Evolutionary conservation across 768 basidiomycete genomes (phyloP).

Genomic region (Trametes coccinea): DNA sequence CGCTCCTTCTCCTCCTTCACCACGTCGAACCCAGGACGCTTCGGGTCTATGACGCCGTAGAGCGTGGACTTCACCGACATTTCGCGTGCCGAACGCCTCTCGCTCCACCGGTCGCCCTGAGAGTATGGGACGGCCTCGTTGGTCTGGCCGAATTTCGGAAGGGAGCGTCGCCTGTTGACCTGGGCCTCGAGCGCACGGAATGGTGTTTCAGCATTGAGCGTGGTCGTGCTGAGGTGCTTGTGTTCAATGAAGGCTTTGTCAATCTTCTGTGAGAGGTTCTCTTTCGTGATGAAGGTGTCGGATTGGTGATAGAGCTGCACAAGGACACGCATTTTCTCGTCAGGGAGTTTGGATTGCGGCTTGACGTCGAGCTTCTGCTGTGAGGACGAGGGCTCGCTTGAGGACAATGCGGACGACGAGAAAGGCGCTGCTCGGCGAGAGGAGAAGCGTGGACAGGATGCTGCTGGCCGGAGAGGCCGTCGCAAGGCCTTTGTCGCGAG

Average conservation of each 20-base stretch:
- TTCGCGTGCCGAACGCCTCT: conserved; percentile 36
- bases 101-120: conserved; percentile 35
- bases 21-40: conserved; percentile 47
- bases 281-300: conserved; percentile 66
- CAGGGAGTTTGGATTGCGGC: conserved; percentile 42
- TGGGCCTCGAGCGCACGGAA: conserved; percentile 23
- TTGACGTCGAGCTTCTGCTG: conserved; percentile 7
- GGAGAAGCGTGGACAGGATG: conserved; percentile 17
- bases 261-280: conserved; percentile 64
- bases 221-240: too few species aligned
- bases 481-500: conserved; percentile 16
- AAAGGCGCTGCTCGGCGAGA: conserved; percentile 20
- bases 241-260: conserved; percentile 56
- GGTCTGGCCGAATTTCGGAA: conserved; percentile 24
- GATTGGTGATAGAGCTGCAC: conserved; percentile 79
- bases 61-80: conserved; percentile 50
- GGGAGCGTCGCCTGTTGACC: conserved; percentile 10
- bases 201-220: conserved; percentile 15
- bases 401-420: neutral
- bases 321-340: conserved; percentile 66
- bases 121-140: neutral
- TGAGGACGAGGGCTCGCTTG: neutral
- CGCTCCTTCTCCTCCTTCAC: conserved; percentile 42
- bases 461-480: conserved; percentile 11
- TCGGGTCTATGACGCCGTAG: conserved; percentile 46